Percentiles rank a stretch among this genome's conserved stretches.
Conservation (phyloP, 2,329 filamentous ascomycete species). For the Monosporascus sp. region DNA sequence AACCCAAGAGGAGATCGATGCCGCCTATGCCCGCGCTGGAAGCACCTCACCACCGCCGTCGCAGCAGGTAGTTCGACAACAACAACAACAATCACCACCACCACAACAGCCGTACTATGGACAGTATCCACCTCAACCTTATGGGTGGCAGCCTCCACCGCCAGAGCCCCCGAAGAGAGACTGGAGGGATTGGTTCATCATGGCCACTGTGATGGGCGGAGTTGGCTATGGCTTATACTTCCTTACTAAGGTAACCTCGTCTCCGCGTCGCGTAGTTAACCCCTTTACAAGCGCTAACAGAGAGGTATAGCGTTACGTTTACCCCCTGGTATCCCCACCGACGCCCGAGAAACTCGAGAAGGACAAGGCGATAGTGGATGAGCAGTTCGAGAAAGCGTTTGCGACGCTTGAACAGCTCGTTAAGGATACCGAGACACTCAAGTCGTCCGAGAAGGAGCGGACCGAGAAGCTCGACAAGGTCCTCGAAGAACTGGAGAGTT, state of each 20-base stretch:
- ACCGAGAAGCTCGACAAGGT: conserved; percentile 79
- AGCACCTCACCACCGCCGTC: conserved; percentile 32
- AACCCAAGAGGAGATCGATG: conserved; percentile 89
- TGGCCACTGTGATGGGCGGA: conserved; percentile 90
- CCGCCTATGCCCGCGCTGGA: conserved; percentile 70
- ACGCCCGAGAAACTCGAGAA: conserved; percentile 90
- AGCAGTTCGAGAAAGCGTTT: conserved; percentile 90
- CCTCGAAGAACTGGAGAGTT: conserved; percentile 76
- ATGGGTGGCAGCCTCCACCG: conserved; percentile 52
- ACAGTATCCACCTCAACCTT: conserved; percentile 41
- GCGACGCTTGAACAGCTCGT: conserved; percentile 84
- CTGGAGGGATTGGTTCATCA: conserved; percentile 99
- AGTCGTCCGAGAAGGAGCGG: conserved; percentile 76
- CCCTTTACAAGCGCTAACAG: conserved; percentile 9
- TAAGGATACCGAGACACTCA: conserved; percentile 83
- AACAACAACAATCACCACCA: conserved; percentile 35
- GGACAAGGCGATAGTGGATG: conserved; percentile 89
- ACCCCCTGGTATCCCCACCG: conserved; percentile 84
- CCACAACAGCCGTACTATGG: conserved; percentile 35
- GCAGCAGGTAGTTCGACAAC: conserved; percentile 31
- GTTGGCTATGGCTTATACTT: conserved; percentile 85
- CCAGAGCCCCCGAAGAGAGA: conserved; percentile 69
- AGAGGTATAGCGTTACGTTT: conserved; percentile 69
- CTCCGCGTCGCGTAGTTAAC: neutral
- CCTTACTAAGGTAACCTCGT: conserved; percentile 65